Evolutionary conservation across 2,329 filamentous ascomycete species (phyloP), one percentile per base, ranked within the genome.

Genomic region (Neopestalotiopsis clavispora): DNA sequence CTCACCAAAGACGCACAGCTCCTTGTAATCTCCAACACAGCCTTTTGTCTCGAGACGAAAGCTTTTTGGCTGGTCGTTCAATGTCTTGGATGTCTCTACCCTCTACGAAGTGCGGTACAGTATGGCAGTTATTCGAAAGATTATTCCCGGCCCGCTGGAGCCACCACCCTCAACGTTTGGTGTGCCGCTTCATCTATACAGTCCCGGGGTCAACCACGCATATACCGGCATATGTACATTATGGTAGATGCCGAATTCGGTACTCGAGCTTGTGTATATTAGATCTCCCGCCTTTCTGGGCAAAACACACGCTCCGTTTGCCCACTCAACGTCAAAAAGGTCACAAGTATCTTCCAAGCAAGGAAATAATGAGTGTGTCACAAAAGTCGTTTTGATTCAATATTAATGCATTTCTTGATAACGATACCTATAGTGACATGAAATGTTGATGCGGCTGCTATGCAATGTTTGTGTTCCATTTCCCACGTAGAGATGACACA

Each of bases 371-470:
- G 52, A 34, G 23, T 0, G 28, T 17, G 20, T 7, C 30, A 6
- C 30, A 10, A 28, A 28, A 14, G 9, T 28, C 56, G 17, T 40
- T 28, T 34, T 13, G n/a, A 12, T 23, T 17, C 58, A 23, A 42
- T 67, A 60, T 45, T 60, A 40, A 67, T 67, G 65, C 65, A 67
- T 67, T 67, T 52, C 45, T 52, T 67, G 34, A 56, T 67, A 49
- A 67, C 17, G 20, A 60, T 59, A 52, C 32, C 10, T 34, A 58
- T 45, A 34, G 28, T 66, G 38, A 67, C 32, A 60, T 67, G 61
- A 23, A 63, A 63, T 20, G 66, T 58, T 52, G 49, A 67, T 67
- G 66, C 66, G 59, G 49, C 61, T 67, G 66, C 66, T 67, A 67
- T 67, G 66, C 66, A 67, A 60, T 61, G 32, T 67, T 38, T 34